phyloP scores from a whole-genome alignment of 1,284 basidiomycete species.

The Puccinia hordei region DNA sequence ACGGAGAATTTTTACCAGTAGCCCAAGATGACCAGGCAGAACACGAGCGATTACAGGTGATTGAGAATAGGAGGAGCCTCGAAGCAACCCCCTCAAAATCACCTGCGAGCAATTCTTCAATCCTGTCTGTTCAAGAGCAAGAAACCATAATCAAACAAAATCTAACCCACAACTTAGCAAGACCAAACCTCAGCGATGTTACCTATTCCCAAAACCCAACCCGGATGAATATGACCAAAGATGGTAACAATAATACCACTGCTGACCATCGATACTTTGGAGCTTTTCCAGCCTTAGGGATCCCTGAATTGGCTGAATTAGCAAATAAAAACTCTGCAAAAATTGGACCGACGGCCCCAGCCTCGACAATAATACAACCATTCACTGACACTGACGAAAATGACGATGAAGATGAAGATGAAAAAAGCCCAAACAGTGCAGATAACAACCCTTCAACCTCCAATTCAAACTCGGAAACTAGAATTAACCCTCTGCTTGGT shows the following conservation, averaged over 20 bases:
- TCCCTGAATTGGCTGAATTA: conserved; percentile 4
- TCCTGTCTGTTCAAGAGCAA: background rate
- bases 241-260: background rate
- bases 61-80: background rate
- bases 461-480: background rate
- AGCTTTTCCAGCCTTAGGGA: conserved; percentile 15
- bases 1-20: background rate
- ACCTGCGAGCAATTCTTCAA: background rate
- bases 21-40: background rate
- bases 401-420: conserved; percentile 9
- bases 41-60: background rate
- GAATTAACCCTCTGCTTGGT: background rate
- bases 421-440: background rate
- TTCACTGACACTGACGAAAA: background rate
- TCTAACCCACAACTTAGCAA: background rate
- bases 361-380: background rate
- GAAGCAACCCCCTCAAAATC: background rate
- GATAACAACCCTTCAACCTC: background rate
- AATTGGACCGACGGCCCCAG: background rate
- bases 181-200: background rate
- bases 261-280: conserved; percentile 4
- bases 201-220: background rate
- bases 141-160: background rate
- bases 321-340: background rate
- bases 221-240: background rate